Percentiles rank a stretch among this genome's conserved stretches.
Conservation (phyloP, 1,284 basidiomycete species). For the Fomitiporia mediterranea region DNA sequence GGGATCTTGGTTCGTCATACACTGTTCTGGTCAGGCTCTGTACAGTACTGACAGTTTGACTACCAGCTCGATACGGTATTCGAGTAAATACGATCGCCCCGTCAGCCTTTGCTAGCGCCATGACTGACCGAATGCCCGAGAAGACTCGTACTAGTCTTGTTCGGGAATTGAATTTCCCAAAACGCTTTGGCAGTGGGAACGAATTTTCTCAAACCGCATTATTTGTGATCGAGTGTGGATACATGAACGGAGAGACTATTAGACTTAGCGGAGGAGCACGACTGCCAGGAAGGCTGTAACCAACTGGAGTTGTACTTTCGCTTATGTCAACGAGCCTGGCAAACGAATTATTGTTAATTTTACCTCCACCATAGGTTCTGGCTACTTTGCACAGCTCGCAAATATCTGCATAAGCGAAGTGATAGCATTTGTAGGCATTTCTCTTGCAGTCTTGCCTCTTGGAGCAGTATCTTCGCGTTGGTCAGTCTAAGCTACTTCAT, state of each 20-base stretch:
- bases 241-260: constrained; percentile 55
- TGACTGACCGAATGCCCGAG: constrained; percentile 38
- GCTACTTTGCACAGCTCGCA: too few species aligned
- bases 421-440: too few species aligned
- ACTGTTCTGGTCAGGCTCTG: neutral
- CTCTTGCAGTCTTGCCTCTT: too few species aligned
- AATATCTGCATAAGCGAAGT: too few species aligned
- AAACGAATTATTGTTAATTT: too few species aligned
- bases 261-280: constrained; percentile 43
- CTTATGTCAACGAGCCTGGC: too few species aligned
- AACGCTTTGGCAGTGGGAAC: constrained; percentile 39
- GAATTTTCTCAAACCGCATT: constrained; percentile 51
- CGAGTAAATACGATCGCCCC: constrained; percentile 53
- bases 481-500: too few species aligned
- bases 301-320: too few species aligned
- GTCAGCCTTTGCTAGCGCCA: constrained; percentile 43
- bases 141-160: constrained; percentile 28
- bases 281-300: constrained; percentile 34
- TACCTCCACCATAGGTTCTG: too few species aligned
- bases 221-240: constrained; percentile 48
- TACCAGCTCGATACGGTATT: constrained; percentile 38
- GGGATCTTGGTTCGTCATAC: constrained; percentile 35
- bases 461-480: too few species aligned
- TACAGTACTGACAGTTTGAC: neutral
- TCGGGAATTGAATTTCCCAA: constrained; percentile 40